phyloP scores from a whole-genome alignment of 495 filamentous ascomycete genomes.

The Thermothielavioides terrestris region DNA sequence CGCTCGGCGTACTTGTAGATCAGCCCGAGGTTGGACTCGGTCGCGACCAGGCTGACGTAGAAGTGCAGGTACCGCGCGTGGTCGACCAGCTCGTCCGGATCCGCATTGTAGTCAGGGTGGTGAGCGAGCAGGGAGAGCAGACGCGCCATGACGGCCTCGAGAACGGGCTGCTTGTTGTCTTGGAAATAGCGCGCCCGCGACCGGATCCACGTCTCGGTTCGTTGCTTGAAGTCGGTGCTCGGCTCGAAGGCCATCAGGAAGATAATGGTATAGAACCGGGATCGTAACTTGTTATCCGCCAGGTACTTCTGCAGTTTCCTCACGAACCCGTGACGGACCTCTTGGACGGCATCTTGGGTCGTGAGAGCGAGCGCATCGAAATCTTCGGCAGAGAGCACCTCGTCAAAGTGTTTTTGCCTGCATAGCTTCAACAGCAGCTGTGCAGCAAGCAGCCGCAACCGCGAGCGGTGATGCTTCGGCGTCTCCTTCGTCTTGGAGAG shows the following conservation, averaged over 20 bases:
- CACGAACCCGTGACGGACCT: conserved; percentile 71
- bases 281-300: conserved; percentile 54
- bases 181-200: conserved; percentile 56
- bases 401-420: conserved; percentile 61
- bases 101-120: conserved; percentile 78
- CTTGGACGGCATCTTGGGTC: conserved; percentile 63
- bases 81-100: conserved; percentile 62
- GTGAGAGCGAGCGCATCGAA: conserved; percentile 77
- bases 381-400: conserved; percentile 55
- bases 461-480: conserved; percentile 61
- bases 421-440: conserved; percentile 80
- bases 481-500: conserved; percentile 65
- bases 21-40: conserved; percentile 73
- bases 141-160: conserved; percentile 80
- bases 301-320: conserved; percentile 82
- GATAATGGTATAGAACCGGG: conserved; percentile 77
- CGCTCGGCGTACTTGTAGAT: conserved; percentile 90
- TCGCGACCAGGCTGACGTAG: conserved; percentile 76
- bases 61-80: conserved; percentile 81
- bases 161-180: conserved; percentile 48
- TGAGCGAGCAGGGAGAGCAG: conserved; percentile 83
- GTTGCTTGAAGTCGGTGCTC: conserved; percentile 52
- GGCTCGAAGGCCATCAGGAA: conserved; percentile 92
- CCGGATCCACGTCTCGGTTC: conserved; percentile 78
- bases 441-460: conserved; percentile 73